Conservation (phyloP, 108 stramenopile genomes). For the Licmophora abbreviata region DNA sequence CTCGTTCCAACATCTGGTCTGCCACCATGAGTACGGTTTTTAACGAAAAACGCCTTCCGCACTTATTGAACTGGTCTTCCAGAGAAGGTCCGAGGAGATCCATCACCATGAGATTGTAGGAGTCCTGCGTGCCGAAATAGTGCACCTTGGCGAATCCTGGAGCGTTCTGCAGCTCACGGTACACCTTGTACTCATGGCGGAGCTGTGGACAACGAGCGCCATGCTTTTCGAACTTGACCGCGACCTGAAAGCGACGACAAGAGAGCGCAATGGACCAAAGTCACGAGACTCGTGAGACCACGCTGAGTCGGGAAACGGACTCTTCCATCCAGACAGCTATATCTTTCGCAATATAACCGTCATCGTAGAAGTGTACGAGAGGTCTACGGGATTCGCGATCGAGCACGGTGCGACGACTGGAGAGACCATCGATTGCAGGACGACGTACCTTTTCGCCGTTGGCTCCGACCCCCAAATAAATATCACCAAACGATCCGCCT, state of each 20-base stretch:
- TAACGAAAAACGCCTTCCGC: conserved; percentile 90
- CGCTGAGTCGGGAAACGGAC: no score
- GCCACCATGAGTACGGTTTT: conserved; percentile 96
- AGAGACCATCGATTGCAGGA: neutral
- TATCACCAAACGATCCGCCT: conserved; percentile 99
- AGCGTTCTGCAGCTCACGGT: conserved; percentile 96
- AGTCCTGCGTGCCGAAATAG: conserved; percentile 95
- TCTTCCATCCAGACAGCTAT: neutral
- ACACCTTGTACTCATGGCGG: conserved; percentile 99
- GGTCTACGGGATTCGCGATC: neutral
- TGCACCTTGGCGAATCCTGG: conserved; percentile 94
- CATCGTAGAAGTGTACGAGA: neutral
- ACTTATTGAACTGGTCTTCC: conserved; percentile 98
- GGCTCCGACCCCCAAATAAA: conserved; percentile 91
- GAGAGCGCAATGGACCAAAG: neutral
- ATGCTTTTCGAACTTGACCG: conserved; percentile 92
- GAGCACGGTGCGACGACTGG: neutral
- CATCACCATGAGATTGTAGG: conserved; percentile 99
- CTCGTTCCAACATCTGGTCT: conserved; percentile 96
- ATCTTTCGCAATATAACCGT: neutral
- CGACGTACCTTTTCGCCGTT: conserved; percentile 73
- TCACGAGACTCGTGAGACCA: no score
- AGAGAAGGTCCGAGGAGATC: conserved; percentile 95
- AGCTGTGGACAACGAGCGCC: conserved; percentile 90
- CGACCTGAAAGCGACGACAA: conserved; percentile 34